Evolutionary conservation across 2,329 filamentous ascomycete genomes (phyloP), one percentile per base, ranked within the genome.

Genomic region (Monilinia laxa): DNA sequence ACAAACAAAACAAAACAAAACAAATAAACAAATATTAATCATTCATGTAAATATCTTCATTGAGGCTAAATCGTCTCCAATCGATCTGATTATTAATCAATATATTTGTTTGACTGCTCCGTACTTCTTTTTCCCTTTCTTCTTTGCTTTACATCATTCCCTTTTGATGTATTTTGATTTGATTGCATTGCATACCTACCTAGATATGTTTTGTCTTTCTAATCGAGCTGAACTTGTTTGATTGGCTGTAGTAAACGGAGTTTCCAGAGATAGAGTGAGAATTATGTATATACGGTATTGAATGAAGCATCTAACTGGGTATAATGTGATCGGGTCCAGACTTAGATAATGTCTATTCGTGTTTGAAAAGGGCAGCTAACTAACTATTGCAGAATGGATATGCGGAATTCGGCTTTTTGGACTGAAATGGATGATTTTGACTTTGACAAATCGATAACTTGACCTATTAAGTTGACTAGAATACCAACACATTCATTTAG

Each of bases 251-350:
- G 57, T n/a, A 47, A 23, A 16, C 25, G 12, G 42, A 18, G 2
- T 31, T 58, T 18, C 40, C 11, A 14, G 20, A 28, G 18, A n/a
- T 45, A n/a, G 23, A 18, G 56, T 47, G 56, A 25, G 16, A 45
- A 11, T 45, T 14, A 35, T 45, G 16, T 45, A 14, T 10, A 14
- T 45, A 14, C 40, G 18, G 2, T 31, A 3, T 58, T 9, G 31
- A 35, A 35, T 35, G 31, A 35, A 35, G 31, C n/a, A 31, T 31
- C 56, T 58, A 58, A 47, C 18, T 25, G 31, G 45, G 56, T n/a
- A 53, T 25, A 14, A 52, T 28, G 16, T 31, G 56, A 28, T 59
- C 56, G 56, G 42, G 56, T 59, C 56, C 56, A 59, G 56, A 59
- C 47, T 23, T 14, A 11, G 25, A 25, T 35, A 2, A 31, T 49